Evolutionary conservation across 805 yeast species (phyloP).

Genomic region (Naumovozyma baii): DNA sequence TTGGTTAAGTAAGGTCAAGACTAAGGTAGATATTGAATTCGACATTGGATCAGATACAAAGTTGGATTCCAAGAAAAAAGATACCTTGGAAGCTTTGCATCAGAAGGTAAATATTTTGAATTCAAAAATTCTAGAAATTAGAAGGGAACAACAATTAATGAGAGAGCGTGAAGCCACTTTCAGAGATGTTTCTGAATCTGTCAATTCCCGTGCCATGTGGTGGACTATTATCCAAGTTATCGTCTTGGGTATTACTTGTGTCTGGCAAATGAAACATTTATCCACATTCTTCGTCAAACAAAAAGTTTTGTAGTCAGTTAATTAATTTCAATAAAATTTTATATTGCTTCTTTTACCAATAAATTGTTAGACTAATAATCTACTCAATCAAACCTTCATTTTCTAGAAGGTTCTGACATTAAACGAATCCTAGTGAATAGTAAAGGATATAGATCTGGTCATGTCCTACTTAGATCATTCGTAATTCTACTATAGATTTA

Average conservation of each 20-base stretch:
- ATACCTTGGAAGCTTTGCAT: constrained; percentile 46
- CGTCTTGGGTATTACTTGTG: constrained; percentile 57
- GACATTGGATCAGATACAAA: constrained; percentile 56
- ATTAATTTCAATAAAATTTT: too few species aligned
- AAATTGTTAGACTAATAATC: too few species aligned
- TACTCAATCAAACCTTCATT: too few species aligned
- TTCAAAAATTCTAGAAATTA: constrained; percentile 48
- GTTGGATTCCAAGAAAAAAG: constrained; percentile 59
- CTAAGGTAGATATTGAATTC: constrained; percentile 53
- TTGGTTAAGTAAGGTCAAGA: constrained; percentile 52
- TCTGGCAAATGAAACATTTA: constrained; percentile 66
- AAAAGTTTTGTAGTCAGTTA: constrained; percentile 38
- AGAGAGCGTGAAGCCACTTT: constrained; percentile 67
- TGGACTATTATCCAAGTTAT: constrained; percentile 64
- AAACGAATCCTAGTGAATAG: too few species aligned
- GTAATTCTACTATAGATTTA: too few species aligned
- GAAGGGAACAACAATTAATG: constrained; percentile 55
- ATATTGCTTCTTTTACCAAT: too few species aligned
- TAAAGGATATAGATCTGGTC: too few species aligned
- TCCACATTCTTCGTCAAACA: constrained; percentile 72
- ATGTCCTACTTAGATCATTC: too few species aligned
- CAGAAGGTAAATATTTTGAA: constrained; percentile 46
- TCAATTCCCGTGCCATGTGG: constrained; percentile 58
- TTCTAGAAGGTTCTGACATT: too few species aligned
- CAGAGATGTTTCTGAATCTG: constrained; percentile 63